Percentiles rank a stretch among this genome's conserved stretches.
phyloP scores from a whole-genome alignment of 139 green algal genomes.

The Chlorella sp. region DNA sequence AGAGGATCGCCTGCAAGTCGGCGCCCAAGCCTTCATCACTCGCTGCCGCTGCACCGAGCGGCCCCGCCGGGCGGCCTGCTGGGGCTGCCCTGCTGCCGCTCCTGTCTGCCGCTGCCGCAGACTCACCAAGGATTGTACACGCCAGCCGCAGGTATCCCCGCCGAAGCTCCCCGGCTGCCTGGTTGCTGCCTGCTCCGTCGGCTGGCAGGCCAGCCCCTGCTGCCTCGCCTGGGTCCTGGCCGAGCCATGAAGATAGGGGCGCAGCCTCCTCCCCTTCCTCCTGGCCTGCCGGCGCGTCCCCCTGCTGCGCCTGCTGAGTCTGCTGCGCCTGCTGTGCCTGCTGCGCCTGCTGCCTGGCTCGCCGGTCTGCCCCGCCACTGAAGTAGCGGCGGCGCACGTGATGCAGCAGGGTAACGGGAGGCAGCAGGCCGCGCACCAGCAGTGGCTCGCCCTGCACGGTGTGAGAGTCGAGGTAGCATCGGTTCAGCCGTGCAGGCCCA shows the following conservation, averaged over 20 bases:
- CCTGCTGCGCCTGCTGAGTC: neutral
- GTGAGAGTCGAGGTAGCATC: too few species aligned
- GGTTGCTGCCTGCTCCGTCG: neutral
- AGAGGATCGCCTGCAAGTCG: conserved; percentile 11
- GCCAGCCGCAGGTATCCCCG: neutral
- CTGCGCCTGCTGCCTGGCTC: neutral
- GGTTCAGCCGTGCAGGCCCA: too few species aligned
- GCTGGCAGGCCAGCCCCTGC: neutral
- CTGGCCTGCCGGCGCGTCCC: too few species aligned
- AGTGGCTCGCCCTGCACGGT: conserved; percentile 27
- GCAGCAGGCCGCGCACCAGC: conserved; percentile 25
- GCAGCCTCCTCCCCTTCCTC: neutral
- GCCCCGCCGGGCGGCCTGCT: neutral
- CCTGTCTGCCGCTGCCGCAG: neutral
- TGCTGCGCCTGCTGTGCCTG: neutral
- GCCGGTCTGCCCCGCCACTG: neutral
- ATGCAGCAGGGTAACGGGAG: conserved; percentile 13
- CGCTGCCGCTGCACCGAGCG: neutral
- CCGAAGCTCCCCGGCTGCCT: neutral
- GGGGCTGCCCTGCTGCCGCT: neutral
- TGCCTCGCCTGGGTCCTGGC: neutral
- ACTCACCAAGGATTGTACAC: neutral
- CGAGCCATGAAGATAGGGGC: neutral
- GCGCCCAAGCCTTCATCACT: neutral
- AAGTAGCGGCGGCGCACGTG: neutral